Evolutionary conservation across 2,329 filamentous ascomycete species (phyloP).

Genomic region (Verticillium dahliae): DNA sequence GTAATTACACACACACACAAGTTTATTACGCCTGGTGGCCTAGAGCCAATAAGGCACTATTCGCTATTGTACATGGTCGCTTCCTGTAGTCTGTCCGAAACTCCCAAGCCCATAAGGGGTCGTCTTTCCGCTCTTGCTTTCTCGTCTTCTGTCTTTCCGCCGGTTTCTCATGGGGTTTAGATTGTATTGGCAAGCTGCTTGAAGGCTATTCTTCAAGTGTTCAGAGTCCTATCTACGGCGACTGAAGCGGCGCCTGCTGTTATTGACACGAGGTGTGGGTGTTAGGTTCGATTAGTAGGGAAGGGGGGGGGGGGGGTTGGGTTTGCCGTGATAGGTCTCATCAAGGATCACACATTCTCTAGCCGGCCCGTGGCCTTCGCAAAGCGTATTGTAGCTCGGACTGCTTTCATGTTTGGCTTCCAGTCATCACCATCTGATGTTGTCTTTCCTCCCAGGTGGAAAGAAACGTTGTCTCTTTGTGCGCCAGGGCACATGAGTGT

Average conservation of each 20-base stretch:
- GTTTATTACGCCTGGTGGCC: neutral
- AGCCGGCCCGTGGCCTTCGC: constrained; percentile 18
- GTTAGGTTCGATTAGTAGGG: constrained; percentile 2
- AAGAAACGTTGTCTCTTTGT: neutral
- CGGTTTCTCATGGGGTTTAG: neutral
- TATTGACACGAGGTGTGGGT: constrained; percentile 1
- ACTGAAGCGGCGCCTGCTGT: constrained; percentile 9
- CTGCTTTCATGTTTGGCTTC: constrained; percentile 20
- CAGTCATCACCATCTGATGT: constrained; percentile 14
- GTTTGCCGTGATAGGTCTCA: neutral
- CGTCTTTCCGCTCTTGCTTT: neutral
- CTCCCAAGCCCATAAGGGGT: neutral
- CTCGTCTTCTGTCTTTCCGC: neutral
- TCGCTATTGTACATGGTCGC: neutral
- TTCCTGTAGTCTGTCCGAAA: neutral
- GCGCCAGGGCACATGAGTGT: neutral
- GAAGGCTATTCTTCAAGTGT: constrained; percentile 12
- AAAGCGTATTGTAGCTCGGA: constrained; percentile 21
- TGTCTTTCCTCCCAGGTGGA: constrained; percentile 5
- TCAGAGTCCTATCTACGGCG: constrained; percentile 11
- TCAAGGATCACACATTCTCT: constrained; percentile 4
- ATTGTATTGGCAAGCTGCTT: constrained; percentile 9
- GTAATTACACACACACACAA: neutral
- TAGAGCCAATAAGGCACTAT: neutral
- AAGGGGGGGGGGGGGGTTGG: neutral